These are phyloP conservation scores for Clitoria ternatea DNA, from an alignment of 306 rosid species.

Conservation along the genomic window DNA sequence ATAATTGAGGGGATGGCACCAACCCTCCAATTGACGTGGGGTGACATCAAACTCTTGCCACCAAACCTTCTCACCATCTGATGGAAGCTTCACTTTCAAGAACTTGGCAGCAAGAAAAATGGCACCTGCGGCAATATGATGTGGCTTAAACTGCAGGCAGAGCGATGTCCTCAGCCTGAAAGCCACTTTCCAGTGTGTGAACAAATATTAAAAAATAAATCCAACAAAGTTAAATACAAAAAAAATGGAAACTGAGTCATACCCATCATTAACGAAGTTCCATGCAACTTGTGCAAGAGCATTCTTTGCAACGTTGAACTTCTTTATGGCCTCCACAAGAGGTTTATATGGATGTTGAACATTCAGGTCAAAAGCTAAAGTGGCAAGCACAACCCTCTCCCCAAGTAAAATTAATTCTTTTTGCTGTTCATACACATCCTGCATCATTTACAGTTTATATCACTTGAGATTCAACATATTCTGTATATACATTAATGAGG, in stretches of 20 bases:
- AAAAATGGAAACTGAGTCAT: constrained; percentile 38
- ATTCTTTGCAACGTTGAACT: constrained; percentile 88
- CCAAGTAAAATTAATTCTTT: constrained; percentile 79
- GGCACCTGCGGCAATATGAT: constrained; percentile 99
- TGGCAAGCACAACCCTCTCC: constrained; percentile 92
- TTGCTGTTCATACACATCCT: constrained; percentile 98
- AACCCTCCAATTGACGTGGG: constrained; percentile 99
- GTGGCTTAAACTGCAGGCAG: constrained; percentile 99
- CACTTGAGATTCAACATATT: no score
- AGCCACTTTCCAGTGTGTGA: constrained; percentile 63
- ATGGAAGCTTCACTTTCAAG: constrained; percentile 95
- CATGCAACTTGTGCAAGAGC: constrained; percentile 99
- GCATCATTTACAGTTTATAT: constrained; percentile 33
- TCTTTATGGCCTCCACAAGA: constrained; percentile 97
- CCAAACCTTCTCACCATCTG: constrained; percentile 99
- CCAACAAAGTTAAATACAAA: constrained; percentile 24
- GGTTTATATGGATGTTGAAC: constrained; percentile 97
- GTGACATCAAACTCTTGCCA: constrained; percentile 99
- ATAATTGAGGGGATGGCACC: constrained; percentile 56
- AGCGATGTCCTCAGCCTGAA: constrained; percentile 99
- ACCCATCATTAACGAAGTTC: constrained; percentile 99
- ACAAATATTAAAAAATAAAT: constrained; percentile 31
- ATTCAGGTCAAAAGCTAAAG: constrained; percentile 84
- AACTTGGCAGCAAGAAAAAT: constrained; percentile 99
- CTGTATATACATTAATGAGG: no score